Evolutionary conservation across 176 grass and related monocot species (phyloP).

Genomic region (Musa beccarii): DNA sequence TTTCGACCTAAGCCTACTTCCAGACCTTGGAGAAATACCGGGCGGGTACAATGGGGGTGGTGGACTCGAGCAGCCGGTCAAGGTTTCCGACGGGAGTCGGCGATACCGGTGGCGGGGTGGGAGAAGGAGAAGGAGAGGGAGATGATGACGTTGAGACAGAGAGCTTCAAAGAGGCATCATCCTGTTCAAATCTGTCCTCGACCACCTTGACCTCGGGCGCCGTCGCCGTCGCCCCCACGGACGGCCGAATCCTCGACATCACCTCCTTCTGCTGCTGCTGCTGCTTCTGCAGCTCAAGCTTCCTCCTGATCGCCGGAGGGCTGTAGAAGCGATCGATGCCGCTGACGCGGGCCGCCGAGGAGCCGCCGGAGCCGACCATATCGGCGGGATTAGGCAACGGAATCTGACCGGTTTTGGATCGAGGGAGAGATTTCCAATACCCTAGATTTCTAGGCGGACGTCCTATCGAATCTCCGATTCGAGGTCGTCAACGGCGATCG

Average conservation of each 20-base stretch:
- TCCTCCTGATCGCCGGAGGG: conserved; percentile 39
- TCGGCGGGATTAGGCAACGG: background rate
- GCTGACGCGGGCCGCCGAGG: conserved; percentile 30
- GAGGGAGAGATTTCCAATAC: background rate
- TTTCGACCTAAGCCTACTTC: background rate
- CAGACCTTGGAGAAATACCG: conserved; percentile 38
- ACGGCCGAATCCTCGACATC: background rate
- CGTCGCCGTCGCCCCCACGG: conserved; percentile 12
- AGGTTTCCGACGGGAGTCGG: conserved; percentile 29
- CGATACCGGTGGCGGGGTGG: conserved; percentile 5
- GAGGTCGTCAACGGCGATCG: conserved; percentile 13
- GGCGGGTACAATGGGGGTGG: conserved; percentile 39
- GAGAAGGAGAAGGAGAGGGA: conserved; percentile 3
- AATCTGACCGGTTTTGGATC: background rate
- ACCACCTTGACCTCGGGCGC: conserved; percentile 3
- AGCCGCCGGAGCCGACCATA: conserved; percentile 34
- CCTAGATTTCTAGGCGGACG: background rate
- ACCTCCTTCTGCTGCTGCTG: conserved; percentile 14
- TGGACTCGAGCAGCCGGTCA: conserved; percentile 54
- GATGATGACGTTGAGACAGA: conserved; percentile 10
- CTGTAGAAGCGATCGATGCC: conserved; percentile 54
- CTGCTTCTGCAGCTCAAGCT: conserved; percentile 9
- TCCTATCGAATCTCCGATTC: background rate
- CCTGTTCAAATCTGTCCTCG: background rate
- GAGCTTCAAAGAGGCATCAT: conserved; percentile 6